A percentile compares a stretch with the other conserved stretches of the same genome.
These are phyloP conservation scores for Solanum piurae DNA, from an alignment of 257 asterid species.

Conservation along the genomic window DNA sequence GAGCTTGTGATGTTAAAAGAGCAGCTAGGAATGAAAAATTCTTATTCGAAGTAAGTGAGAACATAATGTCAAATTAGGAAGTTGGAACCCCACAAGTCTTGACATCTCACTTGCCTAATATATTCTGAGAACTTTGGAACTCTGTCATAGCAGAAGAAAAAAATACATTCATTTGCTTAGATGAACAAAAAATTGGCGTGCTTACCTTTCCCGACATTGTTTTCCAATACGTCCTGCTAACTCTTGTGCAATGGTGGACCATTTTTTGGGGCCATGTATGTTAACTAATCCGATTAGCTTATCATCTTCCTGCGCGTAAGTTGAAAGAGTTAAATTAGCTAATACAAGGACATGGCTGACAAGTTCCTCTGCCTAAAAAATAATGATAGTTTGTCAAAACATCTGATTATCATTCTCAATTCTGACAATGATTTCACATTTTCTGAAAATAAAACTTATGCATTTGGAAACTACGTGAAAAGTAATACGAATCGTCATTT, in stretches of 20 bases:
- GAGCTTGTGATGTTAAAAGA: neutral
- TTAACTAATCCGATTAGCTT: conserved; percentile 55
- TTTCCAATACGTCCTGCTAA: conserved; percentile 98
- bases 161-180: neutral
- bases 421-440: neutral
- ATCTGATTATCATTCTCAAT: neutral
- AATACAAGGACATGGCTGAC: neutral
- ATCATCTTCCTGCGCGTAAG: conserved; percentile 68
- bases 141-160: neutral
- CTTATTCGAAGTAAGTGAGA: neutral
- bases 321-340: neutral
- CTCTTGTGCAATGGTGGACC: conserved; percentile 92
- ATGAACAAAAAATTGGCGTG: neutral
- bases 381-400: neutral
- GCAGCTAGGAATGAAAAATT: neutral
- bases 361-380: neutral
- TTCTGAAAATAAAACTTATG: neutral
- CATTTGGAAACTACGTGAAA: neutral
- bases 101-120: neutral
- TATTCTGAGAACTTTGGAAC: neutral
- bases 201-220: conserved; percentile 92
- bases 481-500: neutral
- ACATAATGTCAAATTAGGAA: neutral
- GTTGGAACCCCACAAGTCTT: neutral
- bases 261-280: conserved; percentile 74